A percentile compares a stretch with the other conserved stretches of the same genome.
Conservation (phyloP, 2,329 filamentous ascomycete species). For the Biscogniauxia marginata region DNA sequence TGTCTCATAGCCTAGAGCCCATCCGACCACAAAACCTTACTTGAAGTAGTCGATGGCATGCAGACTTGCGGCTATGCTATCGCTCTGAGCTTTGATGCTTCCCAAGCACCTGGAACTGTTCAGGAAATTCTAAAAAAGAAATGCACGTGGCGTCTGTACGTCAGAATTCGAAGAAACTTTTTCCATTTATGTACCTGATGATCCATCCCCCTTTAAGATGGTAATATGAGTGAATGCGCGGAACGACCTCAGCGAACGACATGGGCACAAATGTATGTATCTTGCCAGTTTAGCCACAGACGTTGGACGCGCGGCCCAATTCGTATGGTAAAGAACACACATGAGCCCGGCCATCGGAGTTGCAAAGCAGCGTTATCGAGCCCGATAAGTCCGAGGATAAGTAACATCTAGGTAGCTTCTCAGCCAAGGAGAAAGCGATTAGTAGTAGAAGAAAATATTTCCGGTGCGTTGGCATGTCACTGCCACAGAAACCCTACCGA, state of each 20-base stretch:
- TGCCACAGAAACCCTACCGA: background rate
- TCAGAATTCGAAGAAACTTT: conserved; percentile 11
- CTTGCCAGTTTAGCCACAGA: too few relatives aligned
- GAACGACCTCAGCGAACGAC: too few relatives aligned
- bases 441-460: background rate
- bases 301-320: background rate
- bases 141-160: conserved; percentile 24
- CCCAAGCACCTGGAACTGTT: conserved; percentile 20
- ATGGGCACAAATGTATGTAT: too few relatives aligned
- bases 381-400: too few relatives aligned
- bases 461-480: background rate
- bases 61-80: conserved; percentile 16
- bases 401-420: background rate
- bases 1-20: too few relatives aligned
- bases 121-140: conserved; percentile 4
- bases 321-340: background rate
- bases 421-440: background rate
- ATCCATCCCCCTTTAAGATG: conserved; percentile 9
- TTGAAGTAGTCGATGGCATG: conserved; percentile 10
- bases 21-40: conserved; percentile 12
- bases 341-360: background rate
- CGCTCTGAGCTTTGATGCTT: conserved; percentile 21
- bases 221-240: background rate
- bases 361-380: background rate
- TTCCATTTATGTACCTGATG: conserved; percentile 15